phyloP scores from a whole-genome alignment of 2,329 filamentous ascomycete genomes.

The Pseudocercospora pini-densiflorae region DNA sequence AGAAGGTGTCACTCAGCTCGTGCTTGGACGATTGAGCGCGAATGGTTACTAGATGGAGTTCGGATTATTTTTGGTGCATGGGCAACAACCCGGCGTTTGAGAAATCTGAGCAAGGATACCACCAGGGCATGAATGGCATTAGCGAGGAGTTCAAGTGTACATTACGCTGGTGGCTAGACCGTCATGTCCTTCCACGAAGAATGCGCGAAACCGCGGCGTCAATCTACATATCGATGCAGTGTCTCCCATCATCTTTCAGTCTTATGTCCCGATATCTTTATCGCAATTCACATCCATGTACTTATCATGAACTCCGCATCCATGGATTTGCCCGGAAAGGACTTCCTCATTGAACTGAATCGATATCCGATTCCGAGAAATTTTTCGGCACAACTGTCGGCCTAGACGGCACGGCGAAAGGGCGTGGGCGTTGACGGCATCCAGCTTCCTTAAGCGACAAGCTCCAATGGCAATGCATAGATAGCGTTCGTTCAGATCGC shows the following conservation, averaged over 20 bases:
- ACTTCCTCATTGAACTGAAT: not conserved
- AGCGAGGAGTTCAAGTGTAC: constrained; percentile 8
- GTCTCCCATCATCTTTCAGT: not conserved
- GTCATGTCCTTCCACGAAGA: not conserved
- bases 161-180: not conserved
- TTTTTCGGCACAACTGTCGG: not conserved
- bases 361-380: not conserved
- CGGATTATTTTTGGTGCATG: not conserved
- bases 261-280: no score
- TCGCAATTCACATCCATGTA: not conserved
- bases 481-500: not conserved
- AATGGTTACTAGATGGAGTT: not conserved
- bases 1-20: constrained; percentile 52
- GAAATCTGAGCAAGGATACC: not conserved
- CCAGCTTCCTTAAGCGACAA: not conserved
- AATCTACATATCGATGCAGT: not conserved
- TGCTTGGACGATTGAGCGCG: constrained; percentile 34
- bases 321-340: not conserved
- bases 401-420: no score
- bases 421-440: not conserved
- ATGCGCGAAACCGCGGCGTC: not conserved
- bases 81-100: not conserved
- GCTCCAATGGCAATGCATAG: not conserved
- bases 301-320: not conserved
- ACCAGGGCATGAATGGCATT: not conserved